Percentiles rank a stretch among this genome's conserved stretches.
Evolutionary conservation across 768 basidiomycete species (phyloP).

Genomic region (Leccinum barrowsii): DNA sequence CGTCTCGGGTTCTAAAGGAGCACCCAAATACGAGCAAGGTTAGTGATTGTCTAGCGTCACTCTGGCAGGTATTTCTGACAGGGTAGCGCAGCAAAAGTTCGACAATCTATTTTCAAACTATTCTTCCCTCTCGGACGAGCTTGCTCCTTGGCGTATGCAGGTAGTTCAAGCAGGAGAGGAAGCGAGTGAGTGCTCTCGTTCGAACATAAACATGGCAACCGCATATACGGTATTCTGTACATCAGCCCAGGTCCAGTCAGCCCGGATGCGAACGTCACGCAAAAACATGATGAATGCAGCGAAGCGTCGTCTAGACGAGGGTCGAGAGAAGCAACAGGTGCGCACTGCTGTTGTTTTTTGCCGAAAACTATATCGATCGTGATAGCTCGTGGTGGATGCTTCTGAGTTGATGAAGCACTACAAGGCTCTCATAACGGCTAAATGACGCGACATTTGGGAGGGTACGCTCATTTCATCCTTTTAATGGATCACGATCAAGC

Average conservation of each 20-base stretch:
- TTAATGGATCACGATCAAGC: background rate
- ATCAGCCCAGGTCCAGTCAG: slow-evolving; percentile 32
- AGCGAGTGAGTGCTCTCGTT: slow-evolving; percentile 27
- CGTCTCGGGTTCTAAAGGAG: slow-evolving; percentile 5
- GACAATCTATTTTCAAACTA: slow-evolving; percentile 19
- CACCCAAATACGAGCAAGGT: slow-evolving; percentile 18
- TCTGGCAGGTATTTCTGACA: slow-evolving; percentile 5
- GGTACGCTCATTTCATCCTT: slow-evolving; percentile 6
- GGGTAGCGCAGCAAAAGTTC: slow-evolving; percentile 20
- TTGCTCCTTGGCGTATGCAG: slow-evolving; percentile 30
- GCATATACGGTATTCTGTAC: slow-evolving; percentile 2
- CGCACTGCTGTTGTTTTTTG: background rate
- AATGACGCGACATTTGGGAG: slow-evolving; percentile 15
- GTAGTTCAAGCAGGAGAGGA: slow-evolving; percentile 31
- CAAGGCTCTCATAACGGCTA: slow-evolving; percentile 33
- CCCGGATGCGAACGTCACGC: slow-evolving; percentile 33
- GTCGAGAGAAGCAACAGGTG: slow-evolving; percentile 39
- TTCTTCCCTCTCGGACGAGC: slow-evolving; percentile 29
- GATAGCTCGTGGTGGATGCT: slow-evolving; percentile 37
- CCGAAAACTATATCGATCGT: background rate
- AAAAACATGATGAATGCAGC: slow-evolving; percentile 32
- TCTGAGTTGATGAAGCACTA: slow-evolving; percentile 40
- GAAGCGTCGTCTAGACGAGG: slow-evolving; percentile 33
- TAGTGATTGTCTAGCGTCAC: background rate
- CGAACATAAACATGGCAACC: background rate